Evolutionary conservation across 371 early-diverging fungal genomes (phyloP).

Genomic region (Rhizomucor miehei): DNA sequence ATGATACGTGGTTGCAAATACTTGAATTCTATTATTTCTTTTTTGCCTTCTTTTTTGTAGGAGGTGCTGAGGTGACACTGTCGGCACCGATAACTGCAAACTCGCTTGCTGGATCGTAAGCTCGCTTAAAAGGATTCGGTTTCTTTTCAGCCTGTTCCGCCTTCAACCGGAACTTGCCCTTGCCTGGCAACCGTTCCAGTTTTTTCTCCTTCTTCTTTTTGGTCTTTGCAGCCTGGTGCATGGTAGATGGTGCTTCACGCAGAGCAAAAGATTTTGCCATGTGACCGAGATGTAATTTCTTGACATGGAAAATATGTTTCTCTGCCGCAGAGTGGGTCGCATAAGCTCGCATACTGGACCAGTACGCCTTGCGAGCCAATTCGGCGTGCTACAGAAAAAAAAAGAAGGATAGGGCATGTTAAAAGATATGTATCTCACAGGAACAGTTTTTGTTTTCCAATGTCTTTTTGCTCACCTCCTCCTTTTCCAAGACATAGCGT

Average conservation of each 20-base stretch:
- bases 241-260: conserved; percentile 79
- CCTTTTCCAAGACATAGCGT: conserved; percentile 47
- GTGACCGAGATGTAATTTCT: conserved; percentile 93
- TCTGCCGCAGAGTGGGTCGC: conserved; percentile 85
- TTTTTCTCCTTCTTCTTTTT: conserved; percentile 49
- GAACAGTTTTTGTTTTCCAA: no score
- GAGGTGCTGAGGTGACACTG: conserved; percentile 25
- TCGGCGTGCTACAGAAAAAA: conserved; percentile 48
- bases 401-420: neutral
- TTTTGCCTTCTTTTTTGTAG: conserved; percentile 37
- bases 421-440: no score
- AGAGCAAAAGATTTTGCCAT: conserved; percentile 94
- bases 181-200: conserved; percentile 38
- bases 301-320: conserved; percentile 89
- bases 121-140: conserved; percentile 26
- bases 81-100: conserved; percentile 38
- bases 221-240: conserved; percentile 40
- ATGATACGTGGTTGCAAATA: no score
- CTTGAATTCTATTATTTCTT: conserved; percentile 1
- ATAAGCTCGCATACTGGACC: conserved; percentile 90
- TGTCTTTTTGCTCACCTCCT: no score
- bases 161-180: conserved; percentile 25
- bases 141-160: conserved; percentile 25
- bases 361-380: conserved; percentile 76
- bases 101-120: conserved; percentile 39